Conservation (phyloP, 306 rosid genomes). For the Mimosa pudica region DNA sequence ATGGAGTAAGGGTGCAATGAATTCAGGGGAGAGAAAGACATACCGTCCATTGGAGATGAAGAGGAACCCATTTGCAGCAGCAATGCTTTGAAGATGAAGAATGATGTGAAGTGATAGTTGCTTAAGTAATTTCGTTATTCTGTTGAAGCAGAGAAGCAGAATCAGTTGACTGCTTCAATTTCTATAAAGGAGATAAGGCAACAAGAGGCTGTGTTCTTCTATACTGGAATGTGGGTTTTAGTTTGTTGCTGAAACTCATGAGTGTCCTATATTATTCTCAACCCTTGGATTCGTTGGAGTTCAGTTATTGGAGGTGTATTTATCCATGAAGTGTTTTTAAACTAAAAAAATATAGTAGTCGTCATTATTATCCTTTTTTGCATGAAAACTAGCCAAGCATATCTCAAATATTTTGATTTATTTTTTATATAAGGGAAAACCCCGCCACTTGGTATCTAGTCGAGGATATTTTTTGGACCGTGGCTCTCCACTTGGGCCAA, state of each 20-base stretch:
- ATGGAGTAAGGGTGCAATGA: constrained; percentile 57
- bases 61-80: constrained; percentile 62
- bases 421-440: no score
- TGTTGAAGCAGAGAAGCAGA: background rate
- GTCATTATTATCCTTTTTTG: no score
- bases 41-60: constrained; percentile 50
- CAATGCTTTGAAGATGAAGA: constrained; percentile 43
- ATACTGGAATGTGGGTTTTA: background rate
- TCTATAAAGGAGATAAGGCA: background rate
- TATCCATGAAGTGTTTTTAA: no score
- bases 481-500: no score
- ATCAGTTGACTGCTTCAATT: constrained; percentile 21
- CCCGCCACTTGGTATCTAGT: no score
- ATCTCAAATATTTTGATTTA: no score
- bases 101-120: background rate
- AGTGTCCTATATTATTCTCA: no score
- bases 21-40: constrained; percentile 28
- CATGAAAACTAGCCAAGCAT: no score
- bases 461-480: no score
- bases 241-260: background rate
- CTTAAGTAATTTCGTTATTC: constrained; percentile 3
- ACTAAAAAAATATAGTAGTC: no score
- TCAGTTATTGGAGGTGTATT: no score
- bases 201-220: constrained; percentile 1
- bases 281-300: no score